phyloP scores from a whole-genome alignment of 2,329 filamentous ascomycete genomes.

The Fusarium duplospermum region DNA sequence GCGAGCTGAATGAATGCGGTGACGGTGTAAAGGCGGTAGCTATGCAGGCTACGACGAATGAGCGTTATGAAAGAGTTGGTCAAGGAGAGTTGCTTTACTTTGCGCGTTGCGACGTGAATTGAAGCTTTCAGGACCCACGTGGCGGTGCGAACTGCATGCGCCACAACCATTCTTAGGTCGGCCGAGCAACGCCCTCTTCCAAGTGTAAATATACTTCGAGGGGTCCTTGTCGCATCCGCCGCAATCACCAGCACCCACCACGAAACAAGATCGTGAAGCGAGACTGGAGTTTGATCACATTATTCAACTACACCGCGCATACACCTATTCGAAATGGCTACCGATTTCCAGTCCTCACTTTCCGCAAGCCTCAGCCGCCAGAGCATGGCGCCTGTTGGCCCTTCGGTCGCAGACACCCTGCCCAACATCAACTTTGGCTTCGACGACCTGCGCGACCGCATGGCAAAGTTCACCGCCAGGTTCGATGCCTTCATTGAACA shows the following conservation, averaged over 20 bases:
- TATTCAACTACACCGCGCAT: not conserved
- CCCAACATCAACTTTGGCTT: slow-evolving; percentile 96
- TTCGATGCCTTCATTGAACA: slow-evolving; percentile 97
- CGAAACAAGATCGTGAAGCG: not conserved
- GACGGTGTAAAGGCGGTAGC: not conserved
- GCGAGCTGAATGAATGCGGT: not conserved
- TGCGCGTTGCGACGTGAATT: slow-evolving; percentile 30
- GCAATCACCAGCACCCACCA: not conserved
- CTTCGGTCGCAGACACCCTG: slow-evolving; percentile 80
- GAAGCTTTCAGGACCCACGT: slow-evolving; percentile 43
- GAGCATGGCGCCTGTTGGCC: slow-evolving; percentile 67
- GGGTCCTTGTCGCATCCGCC: slow-evolving; percentile 6
- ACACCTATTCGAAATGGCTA: slow-evolving; percentile 57
- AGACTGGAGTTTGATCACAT: not conserved
- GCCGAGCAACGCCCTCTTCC: slow-evolving; percentile 44
- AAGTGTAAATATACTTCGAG: slow-evolving; percentile 37
- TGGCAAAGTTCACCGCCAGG: slow-evolving; percentile 89
- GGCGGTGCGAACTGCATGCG: slow-evolving; percentile 40
- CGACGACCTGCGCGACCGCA: slow-evolving; percentile 92
- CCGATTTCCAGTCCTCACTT: slow-evolving; percentile 75
- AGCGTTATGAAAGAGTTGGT: slow-evolving; percentile 11
- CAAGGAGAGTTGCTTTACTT: slow-evolving; percentile 7
- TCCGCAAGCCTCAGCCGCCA: slow-evolving; percentile 72
- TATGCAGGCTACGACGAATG: slow-evolving; percentile 3
- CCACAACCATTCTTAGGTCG: slow-evolving; percentile 43